A percentile compares a stretch with the other conserved stretches of the same genome.
phyloP scores from a whole-genome alignment of 805 yeast species.

The Candida chilensis region DNA sequence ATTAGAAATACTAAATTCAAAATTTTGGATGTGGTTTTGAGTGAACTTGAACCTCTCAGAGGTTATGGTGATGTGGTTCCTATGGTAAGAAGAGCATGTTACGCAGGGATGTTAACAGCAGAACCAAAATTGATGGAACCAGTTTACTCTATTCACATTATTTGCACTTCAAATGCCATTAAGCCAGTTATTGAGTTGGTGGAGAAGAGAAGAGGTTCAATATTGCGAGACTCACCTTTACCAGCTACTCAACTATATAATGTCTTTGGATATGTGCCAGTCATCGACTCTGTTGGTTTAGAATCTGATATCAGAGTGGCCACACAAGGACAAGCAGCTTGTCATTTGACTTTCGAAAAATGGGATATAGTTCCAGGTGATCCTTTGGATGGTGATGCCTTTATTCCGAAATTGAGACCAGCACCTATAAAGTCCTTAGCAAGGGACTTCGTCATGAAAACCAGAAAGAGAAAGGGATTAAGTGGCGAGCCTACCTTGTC shows the following conservation, averaged over 20 bases:
- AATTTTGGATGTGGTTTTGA: conserved; percentile 50
- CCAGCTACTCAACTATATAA: conserved; percentile 65
- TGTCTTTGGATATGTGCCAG: conserved; percentile 66
- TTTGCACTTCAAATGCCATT: conserved; percentile 42
- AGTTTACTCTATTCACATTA: conserved; percentile 47
- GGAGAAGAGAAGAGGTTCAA: conserved; percentile 61
- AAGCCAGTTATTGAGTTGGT: conserved; percentile 40
- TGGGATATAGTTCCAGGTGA: conserved; percentile 89
- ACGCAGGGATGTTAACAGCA: conserved; percentile 70
- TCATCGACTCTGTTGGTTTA: conserved; percentile 83
- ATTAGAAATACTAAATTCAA: conserved; percentile 63
- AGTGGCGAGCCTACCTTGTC: conserved; percentile 43
- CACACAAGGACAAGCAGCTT: conserved; percentile 72
- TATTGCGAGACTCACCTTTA: conserved; percentile 39
- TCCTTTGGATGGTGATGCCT: conserved; percentile 64
- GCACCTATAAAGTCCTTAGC: conserved; percentile 67
- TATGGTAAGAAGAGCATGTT: conserved; percentile 76
- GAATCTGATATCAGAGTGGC: conserved; percentile 77
- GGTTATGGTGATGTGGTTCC: conserved; percentile 72
- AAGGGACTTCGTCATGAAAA: conserved; percentile 82
- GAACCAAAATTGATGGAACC: conserved; percentile 82
- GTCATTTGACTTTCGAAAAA: conserved; percentile 52
- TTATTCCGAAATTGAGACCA: conserved; percentile 64
- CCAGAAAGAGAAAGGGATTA: conserved; percentile 82
- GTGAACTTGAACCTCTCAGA: conserved; percentile 36